A percentile compares a stretch with the other conserved stretches of the same genome.
phyloP scores from a whole-genome alignment of 2,329 filamentous ascomycete genomes.

The Penicillium sumatraense region DNA sequence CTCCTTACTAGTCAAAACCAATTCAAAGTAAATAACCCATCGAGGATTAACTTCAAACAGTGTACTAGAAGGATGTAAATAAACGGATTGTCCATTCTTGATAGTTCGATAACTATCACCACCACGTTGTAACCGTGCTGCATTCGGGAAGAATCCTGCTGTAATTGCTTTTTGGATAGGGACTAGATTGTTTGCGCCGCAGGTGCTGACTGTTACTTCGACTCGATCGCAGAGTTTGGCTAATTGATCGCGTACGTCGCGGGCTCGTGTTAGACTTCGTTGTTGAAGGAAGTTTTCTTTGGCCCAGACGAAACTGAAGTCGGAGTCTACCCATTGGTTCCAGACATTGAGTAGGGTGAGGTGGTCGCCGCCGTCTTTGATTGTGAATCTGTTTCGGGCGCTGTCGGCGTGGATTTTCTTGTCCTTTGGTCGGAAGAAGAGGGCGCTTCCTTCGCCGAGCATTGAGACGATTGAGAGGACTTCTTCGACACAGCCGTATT shows the following conservation, averaged over 20 bases:
- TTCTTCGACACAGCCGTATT: slow-evolving; percentile 91
- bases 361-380: slow-evolving; percentile 90
- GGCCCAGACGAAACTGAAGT: slow-evolving; percentile 85
- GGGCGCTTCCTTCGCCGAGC: slow-evolving; percentile 82
- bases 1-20: slow-evolving; percentile 93
- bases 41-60: slow-evolving; percentile 80
- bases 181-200: slow-evolving; percentile 71
- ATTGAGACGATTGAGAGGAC: slow-evolving; percentile 92
- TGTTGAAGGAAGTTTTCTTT: slow-evolving; percentile 95
- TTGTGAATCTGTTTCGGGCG: slow-evolving; percentile 83
- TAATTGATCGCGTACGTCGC: slow-evolving; percentile 91
- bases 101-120: slow-evolving; percentile 90
- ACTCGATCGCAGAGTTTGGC: slow-evolving; percentile 91
- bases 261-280: slow-evolving; percentile 81
- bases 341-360: slow-evolving; percentile 88
- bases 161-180: slow-evolving; percentile 88
- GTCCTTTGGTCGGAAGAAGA: slow-evolving; percentile 95
- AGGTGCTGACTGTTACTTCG: slow-evolving; percentile 73
- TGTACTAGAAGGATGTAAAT: slow-evolving; percentile 87
- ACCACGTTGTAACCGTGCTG: slow-evolving; percentile 78
- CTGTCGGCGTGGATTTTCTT: slow-evolving; percentile 96
- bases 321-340: slow-evolving; percentile 92
- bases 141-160: slow-evolving; percentile 93
- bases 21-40: slow-evolving; percentile 83
- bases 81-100: slow-evolving; percentile 86